A percentile compares a stretch with the other conserved stretches of the same genome.
These are phyloP conservation scores for Phallus indusiatus DNA, from an alignment of 768 basidiomycete species.

Conservation along the genomic window DNA sequence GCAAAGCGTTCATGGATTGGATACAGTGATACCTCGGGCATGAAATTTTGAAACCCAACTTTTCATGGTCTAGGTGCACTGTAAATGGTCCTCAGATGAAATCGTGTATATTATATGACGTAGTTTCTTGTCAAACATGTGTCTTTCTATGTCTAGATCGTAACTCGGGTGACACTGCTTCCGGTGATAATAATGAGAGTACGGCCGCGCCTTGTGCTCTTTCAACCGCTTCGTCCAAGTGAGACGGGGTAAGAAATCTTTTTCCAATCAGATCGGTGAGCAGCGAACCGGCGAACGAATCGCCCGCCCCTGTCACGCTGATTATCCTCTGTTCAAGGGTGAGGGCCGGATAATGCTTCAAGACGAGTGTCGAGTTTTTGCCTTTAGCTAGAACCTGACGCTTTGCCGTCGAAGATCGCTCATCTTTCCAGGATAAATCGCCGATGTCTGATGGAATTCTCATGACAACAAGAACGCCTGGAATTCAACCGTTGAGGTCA, in stretches of 20 bases:
- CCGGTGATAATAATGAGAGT: slow-evolving; percentile 45
- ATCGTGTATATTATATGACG: not conserved
- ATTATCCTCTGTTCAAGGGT: slow-evolving; percentile 30
- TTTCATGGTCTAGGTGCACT: not conserved
- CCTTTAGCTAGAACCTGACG: slow-evolving; percentile 48
- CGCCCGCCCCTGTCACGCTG: slow-evolving; percentile 89
- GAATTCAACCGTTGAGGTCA: not conserved
- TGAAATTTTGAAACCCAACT: too few relatives aligned
- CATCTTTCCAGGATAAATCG: slow-evolving; percentile 41
- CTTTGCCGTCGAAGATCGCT: slow-evolving; percentile 34
- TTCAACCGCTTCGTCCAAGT: slow-evolving; percentile 36
- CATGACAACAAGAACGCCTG: slow-evolving; percentile 57
- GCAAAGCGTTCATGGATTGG: too few relatives aligned
- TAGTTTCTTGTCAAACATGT: not conserved
- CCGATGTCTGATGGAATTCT: slow-evolving; percentile 33
- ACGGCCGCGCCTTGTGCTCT: slow-evolving; percentile 58
- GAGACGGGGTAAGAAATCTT: slow-evolving; percentile 32
- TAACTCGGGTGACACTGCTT: slow-evolving; percentile 59
- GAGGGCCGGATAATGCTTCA: slow-evolving; percentile 67
- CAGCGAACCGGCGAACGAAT: slow-evolving; percentile 79
- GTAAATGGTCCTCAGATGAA: not conserved
- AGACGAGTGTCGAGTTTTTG: slow-evolving; percentile 39
- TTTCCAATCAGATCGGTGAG: slow-evolving; percentile 37
- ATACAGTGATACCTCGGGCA: too few relatives aligned
- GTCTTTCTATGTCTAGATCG: not conserved